Evolutionary conservation across 352 stramenopile genomes (phyloP), one percentile per base, ranked within the genome.

Genomic region (Pythium dissimile): DNA sequence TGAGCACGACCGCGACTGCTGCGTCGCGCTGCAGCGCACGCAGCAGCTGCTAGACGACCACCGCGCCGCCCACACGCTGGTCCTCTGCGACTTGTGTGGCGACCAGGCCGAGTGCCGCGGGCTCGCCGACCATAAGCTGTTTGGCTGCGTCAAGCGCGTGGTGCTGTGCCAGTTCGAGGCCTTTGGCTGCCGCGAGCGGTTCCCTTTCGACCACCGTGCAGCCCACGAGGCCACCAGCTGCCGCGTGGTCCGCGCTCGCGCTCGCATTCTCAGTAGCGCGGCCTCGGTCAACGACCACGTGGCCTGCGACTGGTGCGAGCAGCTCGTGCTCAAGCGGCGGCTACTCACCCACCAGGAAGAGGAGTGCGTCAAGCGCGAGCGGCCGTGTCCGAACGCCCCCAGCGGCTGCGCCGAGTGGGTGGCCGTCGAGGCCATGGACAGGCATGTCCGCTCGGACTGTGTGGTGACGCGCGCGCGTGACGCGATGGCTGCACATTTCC

Each of bases 301-400:
- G 12, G 41, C 59, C 15, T 90, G 83, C 37, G 83, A 90, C 16
- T 92, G 83, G 83, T 90, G 82, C 35, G 51, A 75, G 15, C 59
- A 78, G 45, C 52, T 8, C 7, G 75, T 90, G 6, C 83, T 84
- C 44, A 89, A 92, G 63, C 77, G 80, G 0, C 69, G 77, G 12
- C 41, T 92, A 18, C 61, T 88, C 3, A 75, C 89, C 47, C 83
- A 92, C 61, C 81, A 92, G 47, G 80, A 92, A 70, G 78, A 92
- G n/a, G 72, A 84, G 30, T 92, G 83, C 42, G 55, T 55, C 7
- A 71, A 78, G 53, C 76, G 83, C 5, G 82, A 92, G 55, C 77
- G 80, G 3, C 80, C 74, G 31, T 92, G 82, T 60, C 78, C 76
- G 28, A 89, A 92, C 28, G 54, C 64, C 12, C 45, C 45, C 43